Evolutionary conservation across 805 yeast species (phyloP), one percentile per base, ranked within the genome.

Genomic region (Candida easanensis): DNA sequence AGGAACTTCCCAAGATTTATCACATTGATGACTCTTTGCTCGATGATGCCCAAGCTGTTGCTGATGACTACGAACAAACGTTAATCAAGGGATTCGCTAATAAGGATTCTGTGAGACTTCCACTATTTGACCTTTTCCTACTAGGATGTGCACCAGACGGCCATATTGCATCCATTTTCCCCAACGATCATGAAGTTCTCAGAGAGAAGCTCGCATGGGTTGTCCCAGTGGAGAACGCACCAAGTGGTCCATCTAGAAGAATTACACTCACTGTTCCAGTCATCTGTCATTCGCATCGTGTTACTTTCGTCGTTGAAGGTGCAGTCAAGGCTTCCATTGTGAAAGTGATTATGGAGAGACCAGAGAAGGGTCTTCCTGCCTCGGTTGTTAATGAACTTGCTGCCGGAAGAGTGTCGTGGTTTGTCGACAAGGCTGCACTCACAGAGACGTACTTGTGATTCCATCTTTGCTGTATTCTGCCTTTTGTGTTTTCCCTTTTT

Each of bases 141-240:
- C 73, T 93, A 46, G 99, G 99, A 20, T 91, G 98, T 72, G 99
- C 99, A 1, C 98, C 98, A 3, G 99, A 91, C 64, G 99, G 99
- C 18, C 99, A 91, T 64, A 87, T 88, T 59, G 96, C 97, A 40
- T 88, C 96, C n/a, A 75, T 91, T 43, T 91, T 91, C 72, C 99
- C 99, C 18, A 84, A 84, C 61, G 69, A 67, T 49, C 93, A 87
- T 58, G 93, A 87, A 53, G 84, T 86, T 43, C 70, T 91, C 52
- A 76, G 97, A 60, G 99, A 91, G 63, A 78, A 83, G 49, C 76
- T 84, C 53, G 97, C 97, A 1, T 91, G 98, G 97, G 90, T 90
- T 50, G 85, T 88, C 20, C 95, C 97, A 1, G 95, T 91, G 7
- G 84, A 79, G 50, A 84, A 88, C 46, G 95, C 97, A 0, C 98